Evolutionary conservation across 2,329 filamentous ascomycete species (phyloP).

Genomic region (Fonsecaea multimorphosa): DNA sequence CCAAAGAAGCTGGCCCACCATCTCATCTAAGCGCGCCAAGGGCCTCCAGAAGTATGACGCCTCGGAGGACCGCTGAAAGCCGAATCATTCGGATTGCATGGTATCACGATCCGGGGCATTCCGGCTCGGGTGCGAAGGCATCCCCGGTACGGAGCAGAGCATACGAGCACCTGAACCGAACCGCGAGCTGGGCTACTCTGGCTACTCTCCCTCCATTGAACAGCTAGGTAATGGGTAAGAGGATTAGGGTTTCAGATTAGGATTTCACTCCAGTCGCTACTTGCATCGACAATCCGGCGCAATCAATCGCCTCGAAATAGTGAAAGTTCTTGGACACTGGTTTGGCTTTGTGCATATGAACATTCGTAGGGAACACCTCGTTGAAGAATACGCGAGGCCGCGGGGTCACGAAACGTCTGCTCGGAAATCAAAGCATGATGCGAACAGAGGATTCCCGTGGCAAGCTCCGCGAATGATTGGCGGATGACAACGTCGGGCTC

Average conservation of each 20-base stretch:
- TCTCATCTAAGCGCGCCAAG: background rate
- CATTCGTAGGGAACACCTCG: background rate
- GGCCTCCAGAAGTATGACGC: background rate
- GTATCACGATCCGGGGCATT: background rate
- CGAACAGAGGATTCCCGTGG: background rate
- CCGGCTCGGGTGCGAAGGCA: background rate
- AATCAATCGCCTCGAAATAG: background rate
- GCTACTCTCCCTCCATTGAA: background rate
- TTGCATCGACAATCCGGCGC: too few species aligned
- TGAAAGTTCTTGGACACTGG: background rate
- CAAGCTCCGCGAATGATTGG: slow-evolving; percentile 4
- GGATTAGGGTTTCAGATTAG: background rate
- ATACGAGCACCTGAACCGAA: background rate
- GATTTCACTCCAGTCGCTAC: background rate
- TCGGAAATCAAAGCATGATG: slow-evolving; percentile 1
- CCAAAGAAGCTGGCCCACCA: background rate
- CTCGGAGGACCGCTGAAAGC: background rate
- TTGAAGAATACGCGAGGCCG: too few species aligned
- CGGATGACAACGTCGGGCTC: background rate
- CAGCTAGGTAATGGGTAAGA: background rate
- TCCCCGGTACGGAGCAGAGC: background rate
- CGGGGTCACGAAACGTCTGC: background rate
- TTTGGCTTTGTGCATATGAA: background rate
- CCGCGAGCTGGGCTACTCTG: background rate
- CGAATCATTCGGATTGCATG: background rate